Percentiles rank a stretch among this genome's conserved stretches.
Conservation (phyloP, 129 eudicot species). For the Escallonia rubra region DNA sequence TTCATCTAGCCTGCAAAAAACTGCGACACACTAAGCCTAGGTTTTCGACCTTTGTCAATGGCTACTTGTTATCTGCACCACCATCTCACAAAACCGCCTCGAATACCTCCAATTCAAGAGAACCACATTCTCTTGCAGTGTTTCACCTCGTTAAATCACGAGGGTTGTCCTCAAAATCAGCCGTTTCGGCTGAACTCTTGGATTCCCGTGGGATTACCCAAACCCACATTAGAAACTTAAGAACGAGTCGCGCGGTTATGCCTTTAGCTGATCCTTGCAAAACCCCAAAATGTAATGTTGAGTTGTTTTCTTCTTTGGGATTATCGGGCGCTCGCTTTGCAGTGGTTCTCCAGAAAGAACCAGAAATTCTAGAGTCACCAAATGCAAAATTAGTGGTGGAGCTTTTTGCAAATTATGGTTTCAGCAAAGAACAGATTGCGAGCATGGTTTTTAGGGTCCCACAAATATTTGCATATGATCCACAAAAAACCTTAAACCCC, state of each 20-base stretch:
- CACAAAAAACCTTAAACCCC: neutral
- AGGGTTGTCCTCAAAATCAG: constrained; percentile 14
- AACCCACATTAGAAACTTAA: constrained; percentile 1
- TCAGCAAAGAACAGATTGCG: neutral
- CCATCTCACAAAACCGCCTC: too few relatives aligned
- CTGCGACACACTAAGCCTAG: neutral
- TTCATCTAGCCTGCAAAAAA: neutral
- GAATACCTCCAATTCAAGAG: constrained; percentile 5
- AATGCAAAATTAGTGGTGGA: neutral
- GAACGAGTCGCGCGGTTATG: neutral
- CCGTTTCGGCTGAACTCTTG: constrained; percentile 1
- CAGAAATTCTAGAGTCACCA: neutral
- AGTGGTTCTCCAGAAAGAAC: neutral
- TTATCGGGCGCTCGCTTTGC: neutral
- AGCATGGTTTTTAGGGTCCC: neutral
- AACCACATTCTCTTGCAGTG: neutral
- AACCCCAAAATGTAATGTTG: constrained; percentile 13
- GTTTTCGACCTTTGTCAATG: neutral
- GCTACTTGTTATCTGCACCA: neutral
- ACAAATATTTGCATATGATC: neutral
- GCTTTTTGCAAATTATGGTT: constrained; percentile 4
- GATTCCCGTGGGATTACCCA: constrained; percentile 1
- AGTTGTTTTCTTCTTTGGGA: neutral
- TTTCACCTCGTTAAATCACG: constrained; percentile 1
- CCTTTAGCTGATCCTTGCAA: constrained; percentile 4